Base-by-base conservation (phyloP, 208 protist genomes). In the Angomonas desouzai region DNA sequence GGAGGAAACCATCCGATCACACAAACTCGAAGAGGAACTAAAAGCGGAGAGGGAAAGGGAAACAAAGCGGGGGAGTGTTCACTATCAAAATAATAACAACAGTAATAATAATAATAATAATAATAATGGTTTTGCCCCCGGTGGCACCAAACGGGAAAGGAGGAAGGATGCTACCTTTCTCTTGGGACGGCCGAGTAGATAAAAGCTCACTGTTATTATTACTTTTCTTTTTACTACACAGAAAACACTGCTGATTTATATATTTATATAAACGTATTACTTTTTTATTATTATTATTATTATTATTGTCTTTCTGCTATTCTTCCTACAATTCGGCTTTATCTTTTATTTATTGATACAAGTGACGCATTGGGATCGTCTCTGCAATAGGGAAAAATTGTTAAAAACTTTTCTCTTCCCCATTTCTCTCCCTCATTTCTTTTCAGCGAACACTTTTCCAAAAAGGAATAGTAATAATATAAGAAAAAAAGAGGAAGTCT, bases 401-500 rank as follows among this genome's bases (percentile, higher is more conserved):
- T n/a, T n/a, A n/a, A n/a, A n/a, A n/a, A n/a, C n/a, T n/a, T n/a
- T n/a, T n/a, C n/a, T n/a, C n/a, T n/a, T n/a, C n/a, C 18, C 9
- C 55, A 59, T 62, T 68, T 51, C 47, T 71, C 23, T 25, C 67
- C 56, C n/a, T 60, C 25, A n/a, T n/a, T n/a, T n/a, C n/a, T n/a
- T n/a, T n/a, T n/a, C n/a, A n/a, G n/a, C n/a, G n/a, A n/a, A n/a
- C n/a, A n/a, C n/a, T n/a, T n/a, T n/a, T n/a, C n/a, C n/a, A n/a
- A n/a, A n/a, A n/a, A n/a, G n/a, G n/a, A n/a, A n/a, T n/a, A n/a
- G n/a, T n/a, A n/a, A n/a, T n/a, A n/a, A n/a, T n/a, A n/a, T n/a
- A n/a, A n/a, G n/a, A n/a, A n/a, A n/a, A n/a, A n/a, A n/a, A n/a
- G n/a, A n/a, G n/a, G n/a, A n/a, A n/a, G n/a, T n/a, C n/a, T n/a